These are phyloP conservation scores for Sisymbrium irio DNA, from an alignment of 345 rosid species.

Conservation along the genomic window DNA sequence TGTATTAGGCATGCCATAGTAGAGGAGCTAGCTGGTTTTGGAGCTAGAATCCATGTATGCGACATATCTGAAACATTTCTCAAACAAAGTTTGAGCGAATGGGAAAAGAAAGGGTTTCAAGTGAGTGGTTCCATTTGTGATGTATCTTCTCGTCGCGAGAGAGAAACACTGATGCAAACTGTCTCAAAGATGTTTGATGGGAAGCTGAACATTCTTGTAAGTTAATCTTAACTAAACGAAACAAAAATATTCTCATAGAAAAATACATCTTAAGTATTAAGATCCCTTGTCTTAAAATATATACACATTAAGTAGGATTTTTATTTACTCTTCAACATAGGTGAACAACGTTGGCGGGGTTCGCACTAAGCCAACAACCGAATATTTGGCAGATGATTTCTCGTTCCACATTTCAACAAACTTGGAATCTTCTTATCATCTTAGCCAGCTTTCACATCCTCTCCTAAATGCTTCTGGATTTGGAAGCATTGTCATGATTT, in stretches of 20 bases:
- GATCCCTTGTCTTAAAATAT: background rate
- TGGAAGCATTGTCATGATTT: conserved; percentile 47
- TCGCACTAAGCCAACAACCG: conserved; percentile 37
- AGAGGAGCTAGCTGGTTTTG: conserved; percentile 16
- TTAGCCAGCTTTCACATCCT: conserved; percentile 52
- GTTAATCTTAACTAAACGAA: background rate
- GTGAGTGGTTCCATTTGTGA: conserved; percentile 29
- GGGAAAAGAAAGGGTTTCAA: conserved; percentile 24
- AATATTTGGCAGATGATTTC: conserved; percentile 46
- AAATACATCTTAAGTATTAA: background rate
- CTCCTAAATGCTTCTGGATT: conserved; percentile 45
- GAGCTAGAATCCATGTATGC: conserved; percentile 16
- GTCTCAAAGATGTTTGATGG: conserved; percentile 1
- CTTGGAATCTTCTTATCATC: conserved; percentile 45
- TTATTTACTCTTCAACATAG: conserved; percentile 16
- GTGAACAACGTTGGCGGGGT: conserved; percentile 48
- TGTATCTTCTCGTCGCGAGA: conserved; percentile 12
- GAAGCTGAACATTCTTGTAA: conserved; percentile 18
- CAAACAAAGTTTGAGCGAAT: background rate
- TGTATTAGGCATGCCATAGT: conserved; percentile 25
- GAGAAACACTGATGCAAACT: conserved; percentile 11
- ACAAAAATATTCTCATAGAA: background rate
- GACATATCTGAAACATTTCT: background rate
- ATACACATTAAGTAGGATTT: background rate
- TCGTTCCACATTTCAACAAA: conserved; percentile 39